A percentile compares a stretch with the other conserved stretches of the same genome.
Conservation (phyloP, 1,284 basidiomycete genomes). For the Cryptococcus sp. region DNA sequence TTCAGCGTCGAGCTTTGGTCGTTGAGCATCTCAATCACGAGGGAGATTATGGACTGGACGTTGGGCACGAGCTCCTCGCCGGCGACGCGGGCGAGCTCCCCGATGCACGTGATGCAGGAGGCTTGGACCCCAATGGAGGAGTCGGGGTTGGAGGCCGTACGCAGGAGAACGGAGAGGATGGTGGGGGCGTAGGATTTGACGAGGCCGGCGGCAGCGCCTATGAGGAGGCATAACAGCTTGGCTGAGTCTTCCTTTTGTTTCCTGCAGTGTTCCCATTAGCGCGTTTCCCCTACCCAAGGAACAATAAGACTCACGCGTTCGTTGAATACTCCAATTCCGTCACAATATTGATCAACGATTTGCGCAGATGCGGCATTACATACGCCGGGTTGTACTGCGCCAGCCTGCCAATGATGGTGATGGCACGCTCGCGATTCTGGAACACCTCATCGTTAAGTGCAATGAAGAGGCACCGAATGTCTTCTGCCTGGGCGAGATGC, state of each 20-base stretch:
- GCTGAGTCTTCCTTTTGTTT: conserved; percentile 85
- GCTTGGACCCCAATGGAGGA: conserved; percentile 83
- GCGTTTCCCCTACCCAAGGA: too few species aligned
- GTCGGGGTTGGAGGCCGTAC: conserved; percentile 72
- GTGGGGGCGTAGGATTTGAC: conserved; percentile 98
- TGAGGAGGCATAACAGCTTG: conserved; percentile 76
- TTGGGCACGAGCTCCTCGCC: conserved; percentile 86
- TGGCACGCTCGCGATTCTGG: conserved; percentile 86
- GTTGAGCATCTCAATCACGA: conserved; percentile 82
- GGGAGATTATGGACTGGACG: conserved; percentile 81
- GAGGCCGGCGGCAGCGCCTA: conserved; percentile 84
- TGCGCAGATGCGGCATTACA: conserved; percentile 95
- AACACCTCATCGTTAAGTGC: conserved; percentile 97
- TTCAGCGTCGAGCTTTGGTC: conserved; percentile 73
- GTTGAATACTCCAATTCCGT: conserved; percentile 98
- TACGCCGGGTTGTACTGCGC: conserved; percentile 97
- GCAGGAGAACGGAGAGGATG: conserved; percentile 86
- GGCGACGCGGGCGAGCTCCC: conserved; percentile 88
- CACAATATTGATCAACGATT: conserved; percentile 91
- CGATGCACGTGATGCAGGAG: conserved; percentile 89
- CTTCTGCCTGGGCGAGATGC: conserved; percentile 97
- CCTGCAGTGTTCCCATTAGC: too few species aligned
- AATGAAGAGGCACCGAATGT: conserved; percentile 94
- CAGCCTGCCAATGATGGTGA: conserved; percentile 86
- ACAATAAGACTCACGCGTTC: conserved; percentile 69